Base-by-base conservation (phyloP, 495 filamentous ascomycete genomes). In the Platismatia glauca region DNA sequence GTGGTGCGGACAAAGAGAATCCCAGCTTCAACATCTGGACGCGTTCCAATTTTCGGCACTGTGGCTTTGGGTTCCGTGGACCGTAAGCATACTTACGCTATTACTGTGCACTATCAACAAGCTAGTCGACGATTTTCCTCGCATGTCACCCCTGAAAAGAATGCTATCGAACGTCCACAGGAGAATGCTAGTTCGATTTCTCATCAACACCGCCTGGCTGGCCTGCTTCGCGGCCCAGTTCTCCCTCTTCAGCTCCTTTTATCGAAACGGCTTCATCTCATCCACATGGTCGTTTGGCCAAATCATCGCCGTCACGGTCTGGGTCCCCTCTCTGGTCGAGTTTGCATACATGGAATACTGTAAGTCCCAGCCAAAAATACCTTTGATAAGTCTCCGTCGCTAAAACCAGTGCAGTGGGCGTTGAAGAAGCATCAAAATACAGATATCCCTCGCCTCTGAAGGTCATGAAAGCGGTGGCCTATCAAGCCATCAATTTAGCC, bases 281-380 rank as follows among this genome's bases (percentile, higher is more conserved):
- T 9, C 3, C 4, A 41, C 3, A 16, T 71, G 66, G 68, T 37
- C 58, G 22, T 73, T 69, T 55, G 70, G 68, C 12, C 68, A 71
- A 55, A 63, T 70, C 37, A 67, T 71, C 35, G 70, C 70, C 27
- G 63, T 68, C 11, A 60, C 41, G 34, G 59, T 70, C 34, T 73
- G 65, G 70, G 29, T 65, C 11, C 65, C 68, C 22, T 65, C 68
- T 1, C 43, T 70, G 13, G 56, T 60, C 24, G 67, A 73, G 58
- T 68, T 33, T 37, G 33, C 66, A 11, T 67, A 71, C 37, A 55
- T 64, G 12, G 61, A 64, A 31, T 24, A 15, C 27, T 62, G 69
- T 70, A 62, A 64, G 68, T 66, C 9, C 57, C 43, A 22, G 9
- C 34, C 4, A 4, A 35, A 18, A 13, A 8, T 22, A 22, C 4